A percentile compares a stretch with the other conserved stretches of the same genome.
phyloP scores from a whole-genome alignment of 768 basidiomycete genomes.

The Pulveroboletus sp. region DNA sequence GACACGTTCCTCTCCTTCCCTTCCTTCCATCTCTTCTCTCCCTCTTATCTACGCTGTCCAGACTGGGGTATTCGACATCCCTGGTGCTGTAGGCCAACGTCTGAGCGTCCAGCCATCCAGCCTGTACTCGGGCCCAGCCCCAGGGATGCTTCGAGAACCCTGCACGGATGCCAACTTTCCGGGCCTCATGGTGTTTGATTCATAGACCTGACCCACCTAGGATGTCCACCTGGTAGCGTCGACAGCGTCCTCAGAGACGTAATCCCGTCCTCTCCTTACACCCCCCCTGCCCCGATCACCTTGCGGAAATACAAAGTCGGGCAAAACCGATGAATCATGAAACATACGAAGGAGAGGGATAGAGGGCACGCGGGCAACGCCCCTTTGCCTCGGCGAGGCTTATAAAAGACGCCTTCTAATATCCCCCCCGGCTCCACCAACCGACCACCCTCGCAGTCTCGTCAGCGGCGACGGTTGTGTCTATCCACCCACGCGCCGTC shows the following conservation, averaged over 20 bases:
- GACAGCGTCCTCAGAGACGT: slow-evolving; percentile 10
- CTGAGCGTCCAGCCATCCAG: neutral
- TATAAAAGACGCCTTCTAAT: slow-evolving; percentile 5
- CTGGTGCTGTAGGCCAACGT: neutral
- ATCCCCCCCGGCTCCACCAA: neutral
- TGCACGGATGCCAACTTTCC: neutral
- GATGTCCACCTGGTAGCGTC: neutral
- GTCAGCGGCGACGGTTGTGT: neutral
- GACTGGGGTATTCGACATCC: neutral
- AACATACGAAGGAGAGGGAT: neutral
- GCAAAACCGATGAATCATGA: slow-evolving; percentile 2
- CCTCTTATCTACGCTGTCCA: slow-evolving; percentile 5
- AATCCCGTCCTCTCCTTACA: neutral
- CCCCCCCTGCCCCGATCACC: slow-evolving; percentile 18
- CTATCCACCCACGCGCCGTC: neutral
- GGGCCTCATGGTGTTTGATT: neutral
- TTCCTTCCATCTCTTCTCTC: neutral
- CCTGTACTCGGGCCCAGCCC: neutral
- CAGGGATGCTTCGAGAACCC: neutral
- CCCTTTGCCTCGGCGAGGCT: slow-evolving; percentile 8
- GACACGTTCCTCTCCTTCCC: slow-evolving; percentile 13
- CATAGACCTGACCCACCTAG: neutral
- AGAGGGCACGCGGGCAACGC: slow-evolving; percentile 2
- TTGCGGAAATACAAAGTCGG: slow-evolving; percentile 2
- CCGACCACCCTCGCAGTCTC: slow-evolving; percentile 1